Evolutionary conservation across 164 flowering plant genomes (phyloP).

Genomic region (Nymphaea thermarum): DNA sequence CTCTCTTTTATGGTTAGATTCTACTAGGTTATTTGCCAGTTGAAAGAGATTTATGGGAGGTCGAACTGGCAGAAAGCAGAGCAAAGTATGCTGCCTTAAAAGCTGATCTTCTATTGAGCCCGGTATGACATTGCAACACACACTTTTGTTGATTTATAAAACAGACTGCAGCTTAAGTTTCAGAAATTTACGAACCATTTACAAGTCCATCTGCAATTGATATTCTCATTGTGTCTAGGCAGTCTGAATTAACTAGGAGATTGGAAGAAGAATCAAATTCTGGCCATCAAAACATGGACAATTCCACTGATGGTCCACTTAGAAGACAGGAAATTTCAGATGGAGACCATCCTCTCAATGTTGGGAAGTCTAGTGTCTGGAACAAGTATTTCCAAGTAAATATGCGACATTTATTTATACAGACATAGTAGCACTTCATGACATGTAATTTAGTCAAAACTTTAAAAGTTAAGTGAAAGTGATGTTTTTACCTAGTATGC

Average conservation of each 20-base stretch:
- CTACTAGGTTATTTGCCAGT: conserved; percentile 10
- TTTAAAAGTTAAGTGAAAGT: neutral
- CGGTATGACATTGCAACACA: conserved; percentile 5
- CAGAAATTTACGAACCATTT: neutral
- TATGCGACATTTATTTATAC: neutral
- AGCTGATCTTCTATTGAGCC: conserved; percentile 7
- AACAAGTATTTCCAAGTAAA: conserved; percentile 12
- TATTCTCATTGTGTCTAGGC: conserved; percentile 1
- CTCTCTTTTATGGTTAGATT: neutral
- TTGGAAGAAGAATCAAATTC: conserved; percentile 2
- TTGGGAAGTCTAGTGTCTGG: conserved; percentile 10
- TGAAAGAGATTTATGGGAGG: conserved; percentile 7
- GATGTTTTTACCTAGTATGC: conserved; percentile 3
- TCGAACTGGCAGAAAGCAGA: conserved; percentile 7
- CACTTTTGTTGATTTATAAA: neutral
- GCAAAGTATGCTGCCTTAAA: conserved; percentile 9
- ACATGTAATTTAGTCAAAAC: neutral
- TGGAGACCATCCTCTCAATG: conserved; percentile 10
- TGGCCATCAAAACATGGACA: neutral
- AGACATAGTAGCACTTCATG: neutral
- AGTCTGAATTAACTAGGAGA: conserved; percentile 8
- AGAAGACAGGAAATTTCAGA: conserved; percentile 6
- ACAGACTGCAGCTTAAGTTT: neutral
- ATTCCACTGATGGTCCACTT: conserved; percentile 3
- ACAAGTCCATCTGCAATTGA: neutral